Conservation (phyloP, 805 yeast species). For the Metschnikowia drakensbergensis region DNA sequence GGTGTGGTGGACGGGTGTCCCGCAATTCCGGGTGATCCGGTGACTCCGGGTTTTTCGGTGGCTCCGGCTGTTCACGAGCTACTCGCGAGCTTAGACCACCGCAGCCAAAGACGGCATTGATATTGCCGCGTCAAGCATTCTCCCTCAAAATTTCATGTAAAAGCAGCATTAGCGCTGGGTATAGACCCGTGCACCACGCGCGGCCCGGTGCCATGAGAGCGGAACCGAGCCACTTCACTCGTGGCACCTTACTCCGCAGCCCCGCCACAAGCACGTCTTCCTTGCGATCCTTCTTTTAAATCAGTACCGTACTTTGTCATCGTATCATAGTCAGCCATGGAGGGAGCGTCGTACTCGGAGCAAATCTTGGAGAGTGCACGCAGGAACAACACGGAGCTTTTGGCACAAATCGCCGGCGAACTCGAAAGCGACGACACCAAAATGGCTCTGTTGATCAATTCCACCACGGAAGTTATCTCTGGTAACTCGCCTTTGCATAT, state of each 20-base stretch:
- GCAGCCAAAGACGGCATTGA: too few relatives aligned
- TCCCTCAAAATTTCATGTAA: too few relatives aligned
- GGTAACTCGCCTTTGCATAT: conserved; percentile 81
- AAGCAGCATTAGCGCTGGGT: too few relatives aligned
- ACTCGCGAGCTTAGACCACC: too few relatives aligned
- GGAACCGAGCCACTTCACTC: neutral
- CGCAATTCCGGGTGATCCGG: too few relatives aligned
- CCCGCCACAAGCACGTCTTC: neutral
- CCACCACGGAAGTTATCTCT: conserved; percentile 61
- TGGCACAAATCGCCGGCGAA: conserved; percentile 51
- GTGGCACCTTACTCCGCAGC: neutral
- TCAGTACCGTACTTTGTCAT: neutral
- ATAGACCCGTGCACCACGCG: conserved; percentile 1
- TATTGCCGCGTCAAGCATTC: too few relatives aligned
- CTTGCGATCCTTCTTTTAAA: neutral
- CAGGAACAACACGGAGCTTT: conserved; percentile 77
- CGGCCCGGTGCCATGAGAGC: neutral
- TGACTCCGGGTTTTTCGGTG: too few relatives aligned
- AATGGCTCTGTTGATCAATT: conserved; percentile 55
- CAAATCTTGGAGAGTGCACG: conserved; percentile 85
- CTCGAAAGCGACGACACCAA: conserved; percentile 37
- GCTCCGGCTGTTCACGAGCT: too few relatives aligned
- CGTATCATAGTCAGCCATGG: neutral
- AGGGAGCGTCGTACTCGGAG: conserved; percentile 70
- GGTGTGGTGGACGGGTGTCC: too few relatives aligned